Percentiles rank a stretch among this genome's conserved stretches.
Conservation (phyloP, 1,284 basidiomycete species). For the Ustilago hordei region DNA sequence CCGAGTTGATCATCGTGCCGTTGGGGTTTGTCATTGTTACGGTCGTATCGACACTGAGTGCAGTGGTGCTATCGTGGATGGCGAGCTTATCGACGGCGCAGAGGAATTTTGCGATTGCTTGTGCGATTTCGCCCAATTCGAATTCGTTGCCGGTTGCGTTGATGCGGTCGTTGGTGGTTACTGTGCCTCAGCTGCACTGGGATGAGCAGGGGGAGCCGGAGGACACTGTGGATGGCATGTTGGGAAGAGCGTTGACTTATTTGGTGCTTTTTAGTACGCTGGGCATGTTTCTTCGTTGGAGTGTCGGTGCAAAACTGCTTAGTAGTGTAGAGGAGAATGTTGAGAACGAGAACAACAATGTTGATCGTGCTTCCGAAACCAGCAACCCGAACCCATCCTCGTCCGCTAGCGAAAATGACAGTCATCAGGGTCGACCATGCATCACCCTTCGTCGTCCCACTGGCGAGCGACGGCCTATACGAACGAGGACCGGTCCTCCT, state of each 20-base stretch:
- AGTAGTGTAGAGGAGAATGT: slow-evolving; percentile 67
- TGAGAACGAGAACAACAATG: background rate
- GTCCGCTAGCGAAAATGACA: slow-evolving; percentile 13
- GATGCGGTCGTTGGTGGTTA: slow-evolving; percentile 86
- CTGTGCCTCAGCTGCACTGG: slow-evolving; percentile 87
- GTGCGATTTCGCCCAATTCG: slow-evolving; percentile 75
- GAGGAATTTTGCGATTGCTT: slow-evolving; percentile 70
- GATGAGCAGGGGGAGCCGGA: slow-evolving; percentile 73
- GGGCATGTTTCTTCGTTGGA: slow-evolving; percentile 78
- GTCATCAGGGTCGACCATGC: slow-evolving; percentile 13
- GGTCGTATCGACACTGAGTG: slow-evolving; percentile 66
- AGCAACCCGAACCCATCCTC: slow-evolving; percentile 1
- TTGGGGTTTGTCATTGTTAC: slow-evolving; percentile 77
- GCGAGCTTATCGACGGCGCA: slow-evolving; percentile 68
- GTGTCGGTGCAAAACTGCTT: slow-evolving; percentile 70
- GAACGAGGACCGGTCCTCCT: slow-evolving; percentile 34
- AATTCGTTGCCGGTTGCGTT: slow-evolving; percentile 93
- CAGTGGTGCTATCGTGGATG: slow-evolving; percentile 64
- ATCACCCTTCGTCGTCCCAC: slow-evolving; percentile 54
- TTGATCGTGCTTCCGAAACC: slow-evolving; percentile 20
- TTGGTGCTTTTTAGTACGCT: slow-evolving; percentile 91
- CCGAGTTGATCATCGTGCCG: slow-evolving; percentile 91
- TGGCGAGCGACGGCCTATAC: slow-evolving; percentile 31
- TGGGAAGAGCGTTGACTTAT: slow-evolving; percentile 90
- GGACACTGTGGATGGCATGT: slow-evolving; percentile 86